Conservation (phyloP, 2,329 filamentous ascomycete genomes). For the Penicillium psychrosexuale region DNA sequence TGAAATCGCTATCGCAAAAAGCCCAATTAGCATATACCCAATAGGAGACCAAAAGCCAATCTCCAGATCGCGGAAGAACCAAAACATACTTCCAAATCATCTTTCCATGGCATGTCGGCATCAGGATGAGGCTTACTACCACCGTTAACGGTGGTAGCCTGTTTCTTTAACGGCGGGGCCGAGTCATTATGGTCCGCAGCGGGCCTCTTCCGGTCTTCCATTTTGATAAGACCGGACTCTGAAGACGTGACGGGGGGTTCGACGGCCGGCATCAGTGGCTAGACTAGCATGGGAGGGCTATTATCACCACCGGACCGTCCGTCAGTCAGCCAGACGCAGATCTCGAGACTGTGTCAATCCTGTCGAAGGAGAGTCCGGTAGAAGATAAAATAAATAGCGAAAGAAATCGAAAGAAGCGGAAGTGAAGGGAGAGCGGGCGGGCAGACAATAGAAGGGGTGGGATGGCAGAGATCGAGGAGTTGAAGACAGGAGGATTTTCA, state of each 20-base stretch:
- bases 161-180: conserved; percentile 86
- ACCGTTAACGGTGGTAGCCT: conserved; percentile 75
- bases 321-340: conserved; percentile 32
- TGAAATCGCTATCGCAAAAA: conserved; percentile 66
- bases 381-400: neutral
- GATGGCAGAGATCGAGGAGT: conserved; percentile 27
- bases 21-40: conserved; percentile 32
- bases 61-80: neutral
- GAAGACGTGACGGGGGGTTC: conserved; percentile 72
- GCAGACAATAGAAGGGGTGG: conserved; percentile 18
- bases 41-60: neutral
- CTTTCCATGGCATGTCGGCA: conserved; percentile 67
- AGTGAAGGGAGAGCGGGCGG: conserved; percentile 1
- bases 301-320: conserved; percentile 36
- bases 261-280: conserved; percentile 83
- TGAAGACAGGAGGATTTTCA: conserved; percentile 45
- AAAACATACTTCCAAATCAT: conserved; percentile 64
- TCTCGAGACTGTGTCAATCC: conserved; percentile 26
- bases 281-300: conserved; percentile 41
- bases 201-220: conserved; percentile 99
- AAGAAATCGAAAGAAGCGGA: conserved; percentile 1
- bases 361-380: conserved; percentile 10
- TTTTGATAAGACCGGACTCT: conserved; percentile 79
- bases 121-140: conserved; percentile 61
- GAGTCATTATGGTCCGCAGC: conserved; percentile 77